These are phyloP conservation scores for Fusarium torulosum DNA, from an alignment of 2,329 filamentous ascomycete genomes.

Conservation along the genomic window DNA sequence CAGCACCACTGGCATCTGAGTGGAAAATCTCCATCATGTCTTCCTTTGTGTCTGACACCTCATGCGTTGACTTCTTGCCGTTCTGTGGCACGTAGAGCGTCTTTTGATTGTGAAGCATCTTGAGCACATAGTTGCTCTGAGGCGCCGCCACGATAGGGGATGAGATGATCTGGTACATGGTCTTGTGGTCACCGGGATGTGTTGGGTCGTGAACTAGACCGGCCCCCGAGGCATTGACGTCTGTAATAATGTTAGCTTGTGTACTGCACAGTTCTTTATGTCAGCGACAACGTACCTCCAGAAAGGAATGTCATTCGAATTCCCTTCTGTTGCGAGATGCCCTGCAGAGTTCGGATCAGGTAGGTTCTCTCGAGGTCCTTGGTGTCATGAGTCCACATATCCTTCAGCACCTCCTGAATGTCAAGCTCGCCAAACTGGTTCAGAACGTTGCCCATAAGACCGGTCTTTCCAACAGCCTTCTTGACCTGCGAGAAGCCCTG, in stretches of 20 bases:
- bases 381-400: constrained; percentile 98
- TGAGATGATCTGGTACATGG: constrained; percentile 98
- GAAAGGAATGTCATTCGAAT: constrained; percentile 97
- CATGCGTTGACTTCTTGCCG: constrained; percentile 79
- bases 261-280: not conserved
- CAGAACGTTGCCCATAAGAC: constrained; percentile 93
- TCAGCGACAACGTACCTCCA: constrained; percentile 69
- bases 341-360: constrained; percentile 93
- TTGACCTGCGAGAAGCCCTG: constrained; percentile 96
- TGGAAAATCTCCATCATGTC: constrained; percentile 99
- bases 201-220: constrained; percentile 94
- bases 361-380: constrained; percentile 98
- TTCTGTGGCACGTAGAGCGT: constrained; percentile 91
- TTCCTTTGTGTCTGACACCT: constrained; percentile 92
- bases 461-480: constrained; percentile 94
- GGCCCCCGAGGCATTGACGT: constrained; percentile 90
- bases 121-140: constrained; percentile 85
- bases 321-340: constrained; percentile 94
- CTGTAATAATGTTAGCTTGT: constrained; percentile 55
- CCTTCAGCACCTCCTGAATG: constrained; percentile 91
- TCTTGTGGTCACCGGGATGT: constrained; percentile 94
- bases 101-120: constrained; percentile 95
- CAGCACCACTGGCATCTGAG: constrained; percentile 86
- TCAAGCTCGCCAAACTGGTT: constrained; percentile 98
- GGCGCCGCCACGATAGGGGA: constrained; percentile 93